Base-by-base conservation (phyloP, 441 rosid species). In the Jatropha podagrica region DNA sequence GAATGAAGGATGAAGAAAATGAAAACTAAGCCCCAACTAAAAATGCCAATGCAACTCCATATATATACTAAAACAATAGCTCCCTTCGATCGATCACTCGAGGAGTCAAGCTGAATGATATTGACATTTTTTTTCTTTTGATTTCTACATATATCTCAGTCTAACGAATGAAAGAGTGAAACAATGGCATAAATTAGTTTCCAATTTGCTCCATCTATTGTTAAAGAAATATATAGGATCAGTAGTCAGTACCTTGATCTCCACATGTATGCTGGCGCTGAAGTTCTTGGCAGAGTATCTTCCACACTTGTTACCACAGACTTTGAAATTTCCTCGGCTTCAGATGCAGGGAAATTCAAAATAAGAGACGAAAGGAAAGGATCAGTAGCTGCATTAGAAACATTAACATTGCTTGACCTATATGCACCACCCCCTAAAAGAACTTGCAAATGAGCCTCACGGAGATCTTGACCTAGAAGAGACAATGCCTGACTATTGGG, bases 401-500 rank as follows among this genome's bases (percentile, higher is more conserved):
- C 82, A 69, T 76, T 84, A 17, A 71, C 46, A 81, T 65, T 87
- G 84, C 68, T 86, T 73, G 92, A 81, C 67, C 89, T 79, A 80
- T 81, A 79, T 73, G 85, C 90, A 78, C 91, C 71, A 54, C 88
- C 85, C n/a, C 91, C 90, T 48, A 86, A 78, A 77, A 89, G 87
- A 68, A 86, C 82, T 82, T 86, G 93, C 68, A 87, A 78, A 81
- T 85, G 90, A 71, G 88, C 88, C 78, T 89, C 91, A 2, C 88
- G 83, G 59, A 89, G 88, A 76, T 89, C 93, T 37, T 87, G 85
- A 7, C 90, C 88, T 61, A 89, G 83, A 32, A 87, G 79, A 55
- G 88, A 86, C 64, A 83, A 70, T 23, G 87, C 84, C 74, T 87
- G 88, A 62, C 87, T 85, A 81, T 78, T 85, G 17, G 92, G 90